Evolutionary conservation across 345 rosid genomes (phyloP).

Genomic region (Pelargonium nanum): DNA sequence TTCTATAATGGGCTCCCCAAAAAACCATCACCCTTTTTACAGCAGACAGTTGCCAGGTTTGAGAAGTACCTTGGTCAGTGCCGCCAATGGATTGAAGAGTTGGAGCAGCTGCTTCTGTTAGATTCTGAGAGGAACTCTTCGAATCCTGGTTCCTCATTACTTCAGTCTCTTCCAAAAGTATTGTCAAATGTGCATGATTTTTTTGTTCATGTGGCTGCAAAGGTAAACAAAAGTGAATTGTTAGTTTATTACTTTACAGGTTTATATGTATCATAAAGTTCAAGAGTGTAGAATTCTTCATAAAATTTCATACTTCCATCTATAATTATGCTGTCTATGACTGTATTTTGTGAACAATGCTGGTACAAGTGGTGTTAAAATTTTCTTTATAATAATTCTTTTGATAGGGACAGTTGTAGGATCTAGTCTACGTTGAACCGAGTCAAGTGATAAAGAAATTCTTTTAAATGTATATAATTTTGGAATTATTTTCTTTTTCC

Average conservation of each 20-base stretch:
- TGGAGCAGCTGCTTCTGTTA: slow-evolving; percentile 74
- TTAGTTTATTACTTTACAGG: no score
- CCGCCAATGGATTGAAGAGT: slow-evolving; percentile 83
- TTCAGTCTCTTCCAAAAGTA: slow-evolving; percentile 83
- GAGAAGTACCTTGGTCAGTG: slow-evolving; percentile 80
- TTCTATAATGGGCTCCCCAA: slow-evolving; percentile 85
- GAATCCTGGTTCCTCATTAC: slow-evolving; percentile 39
- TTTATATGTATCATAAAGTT: no score
- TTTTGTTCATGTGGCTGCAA: slow-evolving; percentile 93
- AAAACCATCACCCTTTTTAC: slow-evolving; percentile 80
- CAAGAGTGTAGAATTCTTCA: no score
- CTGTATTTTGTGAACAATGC: not conserved
- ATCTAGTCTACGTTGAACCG: not conserved
- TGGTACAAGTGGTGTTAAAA: no score
- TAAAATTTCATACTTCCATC: no score
- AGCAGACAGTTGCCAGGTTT: slow-evolving; percentile 70
- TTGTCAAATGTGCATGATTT: slow-evolving; percentile 84
- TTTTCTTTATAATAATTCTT: no score
- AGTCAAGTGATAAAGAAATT: not conserved
- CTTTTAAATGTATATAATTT: no score
- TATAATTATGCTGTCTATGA: no score
- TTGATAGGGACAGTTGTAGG: no score
- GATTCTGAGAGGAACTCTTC: slow-evolving; percentile 57
- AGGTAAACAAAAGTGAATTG: slow-evolving; percentile 38
- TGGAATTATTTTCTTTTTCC: not conserved